Base-by-base conservation (phyloP, 768 basidiomycete species). In the Suillus sp. region DNA sequence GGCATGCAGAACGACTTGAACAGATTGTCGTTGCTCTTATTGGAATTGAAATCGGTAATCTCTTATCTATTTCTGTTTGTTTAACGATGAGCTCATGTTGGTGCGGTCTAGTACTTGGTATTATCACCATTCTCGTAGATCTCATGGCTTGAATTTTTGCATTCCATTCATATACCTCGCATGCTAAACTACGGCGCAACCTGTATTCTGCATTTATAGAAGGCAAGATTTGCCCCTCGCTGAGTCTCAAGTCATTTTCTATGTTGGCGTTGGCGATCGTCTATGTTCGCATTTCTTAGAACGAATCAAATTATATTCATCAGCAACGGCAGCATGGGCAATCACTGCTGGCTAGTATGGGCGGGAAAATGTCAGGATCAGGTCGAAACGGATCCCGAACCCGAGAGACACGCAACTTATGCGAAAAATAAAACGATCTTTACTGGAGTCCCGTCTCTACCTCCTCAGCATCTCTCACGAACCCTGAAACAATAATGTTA, bases 1-100 rank as follows among this genome's bases (percentile, higher is more conserved):
- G 88, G 69, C 94, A 97, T 70, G 87, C 93, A 1, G 95, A 97
- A 75, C 85, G 93, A 30, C 82, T 97, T 9, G 95, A 97, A 75
- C 92, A 93, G 73, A 94, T 97, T 62, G 92, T 97, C 66, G 96
- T 97, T 65, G 88, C 86, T 57, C 80, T 97, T 62, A 96, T 97
- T 72, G 95, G 79, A 45, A 90, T 96, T 59, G 93, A 94, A 77
- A 95, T 95, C 62, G 84, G 91, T 92, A 63, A 60, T 78, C 38
- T 25, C 34, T 25, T 42, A 11, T 32, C 27, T 3, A 38, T 10
- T 48, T 34, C 10, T n/a, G 20, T 45, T 53, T 18, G 7, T 30
- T 30, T 10, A 42, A n/a, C 10, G n/a, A 35, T 56, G 27, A 54
- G 20, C 32, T 62, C 63, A 37, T 67, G 25, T 16, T 53, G 60